Percentiles rank a stretch among this genome's conserved stretches.
phyloP scores from a whole-genome alignment of 2,329 filamentous ascomycete species.

The Penicillium sclerotiorum region DNA sequence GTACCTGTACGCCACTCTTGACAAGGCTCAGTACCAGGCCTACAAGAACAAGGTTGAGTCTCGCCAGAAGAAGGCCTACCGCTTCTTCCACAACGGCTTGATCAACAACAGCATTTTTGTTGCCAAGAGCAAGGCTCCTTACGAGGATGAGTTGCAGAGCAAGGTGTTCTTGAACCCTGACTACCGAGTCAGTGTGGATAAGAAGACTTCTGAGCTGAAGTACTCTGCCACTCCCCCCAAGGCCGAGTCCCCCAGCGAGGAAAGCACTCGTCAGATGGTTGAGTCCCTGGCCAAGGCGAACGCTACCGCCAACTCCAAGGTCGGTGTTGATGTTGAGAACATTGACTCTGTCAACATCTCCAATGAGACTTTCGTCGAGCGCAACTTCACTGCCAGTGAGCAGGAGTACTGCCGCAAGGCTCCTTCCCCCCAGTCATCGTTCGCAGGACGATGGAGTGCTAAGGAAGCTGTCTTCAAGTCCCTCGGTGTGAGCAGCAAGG shows the following conservation, averaged over 20 bases:
- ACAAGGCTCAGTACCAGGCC: conserved; percentile 75
- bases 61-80: conserved; percentile 97
- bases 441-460: conserved; percentile 93
- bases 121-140: conserved; percentile 88
- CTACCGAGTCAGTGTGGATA: conserved; percentile 80
- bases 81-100: conserved; percentile 96
- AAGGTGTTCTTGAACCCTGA: conserved; percentile 92
- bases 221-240: conserved; percentile 73
- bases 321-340: conserved; percentile 93
- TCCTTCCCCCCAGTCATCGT: conserved; percentile 80
- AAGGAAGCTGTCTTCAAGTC: conserved; percentile 99
- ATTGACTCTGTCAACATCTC: conserved; percentile 85
- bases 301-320: conserved; percentile 67
- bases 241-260: conserved; percentile 56
- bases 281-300: conserved; percentile 73
- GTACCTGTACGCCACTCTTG: conserved; percentile 93
- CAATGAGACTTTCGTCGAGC: conserved; percentile 90
- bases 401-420: conserved; percentile 83
- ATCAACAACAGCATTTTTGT: conserved; percentile 98
- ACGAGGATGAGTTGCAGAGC: conserved; percentile 82
- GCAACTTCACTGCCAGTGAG: conserved; percentile 88
- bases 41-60: conserved; percentile 90
- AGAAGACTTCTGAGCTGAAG: conserved; percentile 78
- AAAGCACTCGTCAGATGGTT: conserved; percentile 73
- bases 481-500: conserved; percentile 81